A percentile compares a stretch with the other conserved stretches of the same genome.
These are phyloP conservation scores for Ustilago loliicola DNA, from an alignment of 1,284 basidiomycete genomes.

Conservation along the genomic window DNA sequence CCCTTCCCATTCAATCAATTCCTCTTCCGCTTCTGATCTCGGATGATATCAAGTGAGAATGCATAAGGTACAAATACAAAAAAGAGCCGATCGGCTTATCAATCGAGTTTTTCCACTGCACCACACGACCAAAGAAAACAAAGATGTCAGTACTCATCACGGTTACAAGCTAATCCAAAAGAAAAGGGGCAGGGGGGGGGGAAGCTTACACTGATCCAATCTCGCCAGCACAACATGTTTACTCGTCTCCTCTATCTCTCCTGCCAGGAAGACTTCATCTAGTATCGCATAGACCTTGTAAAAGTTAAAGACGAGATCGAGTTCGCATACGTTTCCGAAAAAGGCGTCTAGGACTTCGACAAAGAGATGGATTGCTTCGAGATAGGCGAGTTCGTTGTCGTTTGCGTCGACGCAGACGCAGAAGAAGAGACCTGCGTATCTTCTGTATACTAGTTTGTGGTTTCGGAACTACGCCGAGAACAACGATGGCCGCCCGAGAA, in stretches of 20 bases:
- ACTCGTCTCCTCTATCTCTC: slow-evolving; percentile 97
- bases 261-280: slow-evolving; percentile 98
- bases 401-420: slow-evolving; percentile 97
- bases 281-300: slow-evolving; percentile 98
- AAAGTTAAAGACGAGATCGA: slow-evolving; percentile 97
- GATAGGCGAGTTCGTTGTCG: slow-evolving; percentile 96
- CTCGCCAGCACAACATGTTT: slow-evolving; percentile 92
- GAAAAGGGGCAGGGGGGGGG: background rate
- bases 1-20: background rate
- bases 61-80: slow-evolving; percentile 28
- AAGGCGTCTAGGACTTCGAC: slow-evolving; percentile 98
- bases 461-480: slow-evolving; percentile 58
- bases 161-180: background rate
- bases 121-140: background rate
- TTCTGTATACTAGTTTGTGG: slow-evolving; percentile 67
- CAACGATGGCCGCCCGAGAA: too few relatives aligned
- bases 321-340: slow-evolving; percentile 97
- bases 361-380: slow-evolving; percentile 97
- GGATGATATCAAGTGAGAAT: background rate
- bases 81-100: slow-evolving; percentile 3
- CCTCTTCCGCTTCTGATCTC: background rate
- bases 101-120: slow-evolving; percentile 50
- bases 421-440: slow-evolving; percentile 85
- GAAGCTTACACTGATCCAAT: slow-evolving; percentile 75
- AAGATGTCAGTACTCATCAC: background rate